Base-by-base conservation (phyloP, 495 filamentous ascomycete genomes). In the Penicilliopsis zonata region DNA sequence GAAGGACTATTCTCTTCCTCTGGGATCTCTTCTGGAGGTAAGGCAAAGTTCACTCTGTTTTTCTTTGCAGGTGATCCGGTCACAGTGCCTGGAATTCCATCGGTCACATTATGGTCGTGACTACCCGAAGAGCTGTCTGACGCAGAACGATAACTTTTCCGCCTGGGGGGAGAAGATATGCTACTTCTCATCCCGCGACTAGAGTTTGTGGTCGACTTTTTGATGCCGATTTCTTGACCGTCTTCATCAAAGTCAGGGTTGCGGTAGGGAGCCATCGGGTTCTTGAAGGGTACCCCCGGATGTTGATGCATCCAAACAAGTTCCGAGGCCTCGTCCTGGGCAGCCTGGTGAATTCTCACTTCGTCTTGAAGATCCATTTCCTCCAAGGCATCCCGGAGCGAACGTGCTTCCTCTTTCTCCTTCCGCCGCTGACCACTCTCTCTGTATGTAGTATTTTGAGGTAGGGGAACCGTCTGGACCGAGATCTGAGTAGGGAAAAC, bases 261-360 rank as follows among this genome's bases (percentile, higher is more conserved):
- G 17, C 45, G 52, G 43, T 78, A 83, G 14, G 78, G 70, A 8
- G 74, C 72, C 28, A 74, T 67, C 4, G 70, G 61, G 37, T 68
- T 67, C 28, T 58, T 62, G 13, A 56, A 58, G 0, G 70, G 65
- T 16, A 70, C 52, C 1, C 67, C 70, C 0, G 75, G 70, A 42
- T 90, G 72, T 42, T 80, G 72, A 46, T 94, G 86, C 48, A 76
- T 76, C 72, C 76, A 90, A 13, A 94, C 85, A 3, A 93, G 64
- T 44, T 93, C 81, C 3, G 84, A 79, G 1, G 86, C 86, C 50
- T 94, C 86, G 36, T 87, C 70, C 37, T 86, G 76, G 6, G 86
- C 86, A 14, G 80, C 82, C 6, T 72, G 52, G 43, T 87, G 78
- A 15, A 93, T 36, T 17, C 71, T 67, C 30, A 63, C 53, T 17